Percentiles rank a stretch among this genome's conserved stretches.
phyloP scores from a whole-genome alignment of 2,329 filamentous ascomycete genomes.

The Emergomyces orientalis region DNA sequence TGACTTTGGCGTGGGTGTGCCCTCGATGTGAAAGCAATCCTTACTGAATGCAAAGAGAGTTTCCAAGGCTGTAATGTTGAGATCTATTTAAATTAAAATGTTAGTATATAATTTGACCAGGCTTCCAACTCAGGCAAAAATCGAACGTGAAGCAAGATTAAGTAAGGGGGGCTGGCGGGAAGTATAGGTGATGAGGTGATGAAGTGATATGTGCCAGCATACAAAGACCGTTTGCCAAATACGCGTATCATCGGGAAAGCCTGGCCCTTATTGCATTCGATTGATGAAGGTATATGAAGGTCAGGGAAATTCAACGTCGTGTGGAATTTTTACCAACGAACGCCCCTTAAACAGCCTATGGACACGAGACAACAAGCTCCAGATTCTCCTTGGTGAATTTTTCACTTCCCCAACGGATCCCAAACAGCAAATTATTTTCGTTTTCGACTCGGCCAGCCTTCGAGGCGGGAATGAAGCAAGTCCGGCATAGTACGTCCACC shows the following conservation, averaged over 20 bases:
- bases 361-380: not conserved
- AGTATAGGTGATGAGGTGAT: not conserved
- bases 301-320: not conserved
- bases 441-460: not conserved
- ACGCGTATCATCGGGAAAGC: not conserved
- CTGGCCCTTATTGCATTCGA: not conserved
- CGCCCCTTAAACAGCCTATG: not conserved
- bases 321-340: not conserved
- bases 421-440: not conserved
- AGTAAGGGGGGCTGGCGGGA: not conserved
- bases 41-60: not conserved
- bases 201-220: not conserved
- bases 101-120: not conserved
- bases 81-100: not conserved
- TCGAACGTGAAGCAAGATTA: not conserved
- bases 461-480: not conserved
- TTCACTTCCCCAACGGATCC: not conserved
- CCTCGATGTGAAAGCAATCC: not conserved
- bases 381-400: not conserved
- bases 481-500: not conserved
- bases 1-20: not conserved
- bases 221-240: not conserved
- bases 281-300: not conserved
- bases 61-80: not conserved
- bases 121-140: not conserved